Evolutionary conservation across 73 alveolate genomes (phyloP).

Genomic region (Symbiodinium natans): DNA sequence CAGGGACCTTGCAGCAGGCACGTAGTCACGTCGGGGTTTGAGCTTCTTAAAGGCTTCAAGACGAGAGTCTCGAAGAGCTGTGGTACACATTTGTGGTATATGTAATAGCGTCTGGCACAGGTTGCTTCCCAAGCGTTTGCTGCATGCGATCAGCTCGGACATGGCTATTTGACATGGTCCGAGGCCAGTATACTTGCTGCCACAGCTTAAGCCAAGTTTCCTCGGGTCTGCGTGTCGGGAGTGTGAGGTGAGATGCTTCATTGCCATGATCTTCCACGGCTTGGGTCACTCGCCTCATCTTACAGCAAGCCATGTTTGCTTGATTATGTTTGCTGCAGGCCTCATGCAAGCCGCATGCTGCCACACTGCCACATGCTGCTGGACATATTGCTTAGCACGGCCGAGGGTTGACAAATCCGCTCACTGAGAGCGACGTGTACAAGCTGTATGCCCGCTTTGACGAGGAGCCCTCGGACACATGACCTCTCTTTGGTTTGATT

Average conservation of each 20-base stretch:
- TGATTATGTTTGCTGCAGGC: neutral
- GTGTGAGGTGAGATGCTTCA: conserved; percentile 47
- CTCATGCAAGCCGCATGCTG: neutral
- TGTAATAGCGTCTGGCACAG: too few species aligned
- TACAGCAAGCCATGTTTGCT: neutral
- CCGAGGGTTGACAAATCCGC: neutral
- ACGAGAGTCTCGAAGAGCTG: too few species aligned
- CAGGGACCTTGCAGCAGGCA: neutral
- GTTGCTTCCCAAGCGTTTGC: conserved; percentile 29
- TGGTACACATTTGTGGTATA: too few species aligned
- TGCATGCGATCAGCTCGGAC: conserved; percentile 42
- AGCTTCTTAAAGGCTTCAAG: too few species aligned
- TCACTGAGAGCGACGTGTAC: conserved; percentile 64
- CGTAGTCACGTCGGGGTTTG: too few species aligned
- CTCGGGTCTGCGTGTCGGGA: neutral
- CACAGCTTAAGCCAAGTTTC: neutral
- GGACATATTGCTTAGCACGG: too few species aligned
- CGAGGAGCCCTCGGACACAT: neutral
- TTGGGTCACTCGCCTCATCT: too few species aligned
- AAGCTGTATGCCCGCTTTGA: conserved; percentile 74
- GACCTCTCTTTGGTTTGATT: neutral
- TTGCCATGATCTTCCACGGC: conserved; percentile 29
- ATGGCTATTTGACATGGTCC: conserved; percentile 71
- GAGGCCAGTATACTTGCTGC: neutral
- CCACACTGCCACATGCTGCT: neutral